phyloP scores from a whole-genome alignment of 1,139 yeast species.

The Blastobotrys apis region DNA sequence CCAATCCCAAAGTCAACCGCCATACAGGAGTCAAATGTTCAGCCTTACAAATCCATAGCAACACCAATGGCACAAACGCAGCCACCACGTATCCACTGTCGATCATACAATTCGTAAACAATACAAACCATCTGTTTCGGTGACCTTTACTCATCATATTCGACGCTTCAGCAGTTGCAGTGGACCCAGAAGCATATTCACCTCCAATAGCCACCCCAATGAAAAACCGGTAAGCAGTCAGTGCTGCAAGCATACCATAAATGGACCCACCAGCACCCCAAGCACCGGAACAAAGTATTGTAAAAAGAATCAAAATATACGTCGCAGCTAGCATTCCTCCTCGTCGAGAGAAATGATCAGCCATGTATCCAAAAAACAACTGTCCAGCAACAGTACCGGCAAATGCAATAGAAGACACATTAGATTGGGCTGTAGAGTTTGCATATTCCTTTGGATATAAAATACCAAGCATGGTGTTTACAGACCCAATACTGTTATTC shows the following conservation, averaged over 20 bases:
- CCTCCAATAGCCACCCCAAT: slow-evolving; percentile 76
- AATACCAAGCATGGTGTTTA: slow-evolving; percentile 57
- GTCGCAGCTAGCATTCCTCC: slow-evolving; percentile 78
- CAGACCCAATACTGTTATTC: slow-evolving; percentile 76
- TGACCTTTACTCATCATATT: slow-evolving; percentile 70
- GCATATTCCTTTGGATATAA: slow-evolving; percentile 63
- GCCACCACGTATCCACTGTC: slow-evolving; percentile 82
- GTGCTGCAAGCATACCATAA: slow-evolving; percentile 72
- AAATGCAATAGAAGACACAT: slow-evolving; percentile 83
- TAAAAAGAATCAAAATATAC: slow-evolving; percentile 62
- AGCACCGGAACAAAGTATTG: slow-evolving; percentile 74
- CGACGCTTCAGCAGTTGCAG: slow-evolving; percentile 91
- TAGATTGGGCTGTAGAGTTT: slow-evolving; percentile 62
- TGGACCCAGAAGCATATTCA: slow-evolving; percentile 91
- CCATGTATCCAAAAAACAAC: slow-evolving; percentile 68
- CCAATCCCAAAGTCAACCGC: slow-evolving; percentile 88
- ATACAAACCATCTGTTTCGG: slow-evolving; percentile 82
- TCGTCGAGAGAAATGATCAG: slow-evolving; percentile 77
- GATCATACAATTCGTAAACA: slow-evolving; percentile 88
- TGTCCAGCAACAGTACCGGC: slow-evolving; percentile 92
- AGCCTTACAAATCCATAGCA: slow-evolving; percentile 74
- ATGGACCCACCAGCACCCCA: slow-evolving; percentile 74
- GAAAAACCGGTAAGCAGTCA: slow-evolving; percentile 81
- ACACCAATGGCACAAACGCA: slow-evolving; percentile 80
- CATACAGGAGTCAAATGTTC: slow-evolving; percentile 76